Conservation (phyloP, 2,329 filamentous ascomycete species). For the Xylariaceae sp. region DNA sequence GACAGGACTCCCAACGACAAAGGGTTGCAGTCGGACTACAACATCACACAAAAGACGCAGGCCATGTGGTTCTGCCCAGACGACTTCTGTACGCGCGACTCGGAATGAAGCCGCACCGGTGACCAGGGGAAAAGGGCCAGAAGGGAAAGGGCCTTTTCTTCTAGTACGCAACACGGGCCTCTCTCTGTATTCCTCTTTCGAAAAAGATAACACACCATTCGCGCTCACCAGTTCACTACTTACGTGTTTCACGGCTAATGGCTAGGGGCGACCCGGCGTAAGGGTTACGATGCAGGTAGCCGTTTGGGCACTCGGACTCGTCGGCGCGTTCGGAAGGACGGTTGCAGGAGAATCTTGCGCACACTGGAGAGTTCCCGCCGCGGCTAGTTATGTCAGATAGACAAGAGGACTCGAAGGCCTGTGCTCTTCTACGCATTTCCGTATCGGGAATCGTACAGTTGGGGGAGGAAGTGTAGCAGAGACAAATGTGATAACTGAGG, state of each 20-base stretch:
- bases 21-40: neutral
- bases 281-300: slow-evolving; percentile 16
- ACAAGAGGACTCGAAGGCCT: neutral
- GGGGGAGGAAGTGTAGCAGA: neutral
- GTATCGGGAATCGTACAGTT: neutral
- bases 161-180: too few relatives aligned
- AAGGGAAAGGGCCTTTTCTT: neutral
- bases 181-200: neutral
- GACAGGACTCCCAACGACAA: neutral
- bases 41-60: neutral
- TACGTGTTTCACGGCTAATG: slow-evolving; percentile 15
- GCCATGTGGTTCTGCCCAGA: neutral
- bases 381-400: slow-evolving; percentile 3
- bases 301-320: slow-evolving; percentile 12
- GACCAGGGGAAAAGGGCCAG: neutral
- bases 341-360: slow-evolving; percentile 9
- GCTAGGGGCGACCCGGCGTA: slow-evolving; percentile 5
- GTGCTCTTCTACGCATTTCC: neutral
- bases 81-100: neutral
- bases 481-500: neutral
- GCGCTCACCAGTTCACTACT: neutral
- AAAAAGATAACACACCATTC: too few relatives aligned
- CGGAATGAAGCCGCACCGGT: neutral
- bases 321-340: slow-evolving; percentile 4
- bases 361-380: neutral